Conservation (phyloP, 164 flowering plant genomes). For the Nymphaea thermarum region DNA sequence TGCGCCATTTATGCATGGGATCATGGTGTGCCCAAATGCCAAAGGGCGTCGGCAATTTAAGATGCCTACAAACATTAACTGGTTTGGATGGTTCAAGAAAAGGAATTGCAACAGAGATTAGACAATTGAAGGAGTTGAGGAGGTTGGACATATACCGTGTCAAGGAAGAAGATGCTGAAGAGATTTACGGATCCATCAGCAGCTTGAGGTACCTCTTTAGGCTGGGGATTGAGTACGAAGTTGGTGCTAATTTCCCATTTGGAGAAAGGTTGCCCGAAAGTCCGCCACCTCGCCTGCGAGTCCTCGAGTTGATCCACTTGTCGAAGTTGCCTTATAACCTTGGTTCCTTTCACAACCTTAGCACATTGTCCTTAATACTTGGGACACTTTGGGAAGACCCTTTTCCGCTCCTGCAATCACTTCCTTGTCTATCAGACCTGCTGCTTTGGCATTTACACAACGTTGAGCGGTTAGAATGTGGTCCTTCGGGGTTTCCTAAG, state of each 20-base stretch:
- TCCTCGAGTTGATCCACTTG: background rate
- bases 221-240: background rate
- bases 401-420: slow-evolving; percentile 5
- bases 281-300: background rate
- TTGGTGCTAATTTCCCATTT: too few relatives aligned
- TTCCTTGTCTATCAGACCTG: slow-evolving; percentile 5
- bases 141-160: too few relatives aligned
- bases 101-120: background rate
- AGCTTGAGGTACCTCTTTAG: background rate
- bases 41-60: background rate
- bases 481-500: background rate
- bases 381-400: slow-evolving; percentile 5
- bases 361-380: background rate
- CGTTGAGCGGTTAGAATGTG: slow-evolving; percentile 1
- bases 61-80: background rate
- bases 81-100: background rate
- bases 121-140: slow-evolving; percentile 3
- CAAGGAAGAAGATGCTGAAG: background rate
- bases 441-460: slow-evolving; percentile 1
- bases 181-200: background rate
- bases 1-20: slow-evolving; percentile 1
- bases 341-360: slow-evolving; percentile 1
- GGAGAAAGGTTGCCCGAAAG: too few relatives aligned
- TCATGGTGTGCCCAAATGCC: too few relatives aligned
- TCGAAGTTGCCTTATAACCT: background rate